Evolutionary conservation across 23 red algal genomes (phyloP), one percentile per base, ranked within the genome.

Genomic region (Chondrus crispus): DNA sequence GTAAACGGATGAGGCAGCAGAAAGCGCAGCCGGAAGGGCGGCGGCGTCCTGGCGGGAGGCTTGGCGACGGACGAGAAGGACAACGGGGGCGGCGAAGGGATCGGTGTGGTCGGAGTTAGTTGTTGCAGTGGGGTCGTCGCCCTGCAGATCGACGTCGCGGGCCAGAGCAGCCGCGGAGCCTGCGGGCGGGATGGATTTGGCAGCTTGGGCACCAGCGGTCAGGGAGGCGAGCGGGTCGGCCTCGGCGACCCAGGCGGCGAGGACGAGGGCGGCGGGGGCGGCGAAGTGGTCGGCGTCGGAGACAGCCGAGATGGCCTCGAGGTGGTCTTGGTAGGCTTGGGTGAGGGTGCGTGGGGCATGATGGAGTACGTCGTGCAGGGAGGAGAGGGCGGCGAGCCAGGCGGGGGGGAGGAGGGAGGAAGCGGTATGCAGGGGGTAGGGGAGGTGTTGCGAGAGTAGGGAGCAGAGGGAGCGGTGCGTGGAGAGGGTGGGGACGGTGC

Each of bases 41-140:
- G 78, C 78, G 24, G 55, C 78, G 46, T 83, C 78, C 46, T 68
- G 78, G 40, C 78, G 78, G 29, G 41, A 57, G 7, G 9, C 78
- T n/a, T 53, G 24, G 51, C 78, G 50, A 39, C 28, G n/a, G 22
- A 83, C 9, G 9, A 83, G 46, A 20, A 83, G 28, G 13, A 83
- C 51, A 28, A 47, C n/a, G 8, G 78, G 1, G 10, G 46, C 12
- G 45, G 28, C 9, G 0, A n/a, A 8, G 24, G 46, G n/a, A 6
- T 41, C 48, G 9, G 46, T 47, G 52, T 26, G 19, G 46, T 58
- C 40, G 14, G 46, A 60, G 24, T n/a, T 38, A 47, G 60, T 66
- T n/a, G n/a, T n/a, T n/a, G n/a, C n/a, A n/a, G n/a, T n/a, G n/a
- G n/a, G n/a, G n/a, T n/a, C n/a, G n/a, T n/a, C n/a, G 60, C 60